Percentiles rank a stretch among this genome's conserved stretches.
Evolutionary conservation across 805 yeast species (phyloP).

Genomic region (Pichia phayaonensis): DNA sequence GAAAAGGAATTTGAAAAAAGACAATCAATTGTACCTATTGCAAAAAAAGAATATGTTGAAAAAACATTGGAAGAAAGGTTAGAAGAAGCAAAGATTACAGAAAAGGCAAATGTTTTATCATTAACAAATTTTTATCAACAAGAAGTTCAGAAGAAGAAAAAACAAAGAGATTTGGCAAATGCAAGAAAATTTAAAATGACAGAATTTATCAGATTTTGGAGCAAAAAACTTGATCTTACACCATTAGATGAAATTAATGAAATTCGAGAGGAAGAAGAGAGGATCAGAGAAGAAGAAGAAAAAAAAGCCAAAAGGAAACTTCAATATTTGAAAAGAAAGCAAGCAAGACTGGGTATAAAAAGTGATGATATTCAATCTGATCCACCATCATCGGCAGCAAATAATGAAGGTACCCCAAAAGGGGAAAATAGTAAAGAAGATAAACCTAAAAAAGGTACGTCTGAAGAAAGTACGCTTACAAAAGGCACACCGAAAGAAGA

Average conservation of each 20-base stretch:
- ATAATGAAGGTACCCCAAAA: neutral
- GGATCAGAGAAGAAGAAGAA: slow-evolving; percentile 31
- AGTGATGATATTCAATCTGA: slow-evolving; percentile 1
- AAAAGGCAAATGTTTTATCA: slow-evolving; percentile 63
- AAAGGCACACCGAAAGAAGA: neutral
- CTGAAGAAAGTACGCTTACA: neutral
- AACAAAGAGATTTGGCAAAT: slow-evolving; percentile 63
- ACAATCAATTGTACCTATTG: slow-evolving; percentile 18
- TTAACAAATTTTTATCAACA: slow-evolving; percentile 74
- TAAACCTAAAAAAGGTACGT: neutral
- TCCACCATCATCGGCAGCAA: neutral
- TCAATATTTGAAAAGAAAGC: slow-evolving; percentile 12
- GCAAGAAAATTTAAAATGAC: slow-evolving; percentile 56
- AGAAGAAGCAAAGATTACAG: slow-evolving; percentile 84
- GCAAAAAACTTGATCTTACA: slow-evolving; percentile 43
- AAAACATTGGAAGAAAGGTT: slow-evolving; percentile 66
- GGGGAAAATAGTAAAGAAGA: neutral
- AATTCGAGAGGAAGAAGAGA: slow-evolving; percentile 26
- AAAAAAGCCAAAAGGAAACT: slow-evolving; percentile 32
- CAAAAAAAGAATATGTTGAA: slow-evolving; percentile 32
- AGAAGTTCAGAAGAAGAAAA: slow-evolving; percentile 72
- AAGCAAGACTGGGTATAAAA: slow-evolving; percentile 9
- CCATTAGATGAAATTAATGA: slow-evolving; percentile 58
- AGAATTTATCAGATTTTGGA: slow-evolving; percentile 47
- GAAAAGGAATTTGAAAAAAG: slow-evolving; percentile 59